Percentiles rank a stretch among this genome's conserved stretches.
phyloP scores from a whole-genome alignment of 1,284 basidiomycete genomes.

The Ganoderma lingzhi region DNA sequence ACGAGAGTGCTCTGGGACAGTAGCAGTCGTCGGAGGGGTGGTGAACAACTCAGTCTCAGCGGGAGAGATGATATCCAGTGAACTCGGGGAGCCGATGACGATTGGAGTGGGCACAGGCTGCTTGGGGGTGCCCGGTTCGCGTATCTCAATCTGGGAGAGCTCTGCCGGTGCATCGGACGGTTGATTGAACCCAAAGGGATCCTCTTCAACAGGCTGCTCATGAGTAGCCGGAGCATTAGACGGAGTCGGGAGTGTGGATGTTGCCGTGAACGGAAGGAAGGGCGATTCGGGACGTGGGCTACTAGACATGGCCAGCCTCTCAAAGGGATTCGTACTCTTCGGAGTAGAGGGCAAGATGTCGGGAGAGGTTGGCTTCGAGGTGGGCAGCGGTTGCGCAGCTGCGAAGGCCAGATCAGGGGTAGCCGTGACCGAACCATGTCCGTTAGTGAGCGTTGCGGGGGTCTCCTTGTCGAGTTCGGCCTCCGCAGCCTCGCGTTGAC shows the following conservation, averaged over 20 bases:
- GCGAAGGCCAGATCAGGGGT: constrained; percentile 60
- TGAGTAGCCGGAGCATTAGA: constrained; percentile 28
- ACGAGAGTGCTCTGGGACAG: constrained; percentile 29
- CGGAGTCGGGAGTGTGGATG: constrained; percentile 41
- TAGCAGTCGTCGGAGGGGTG: constrained; percentile 64
- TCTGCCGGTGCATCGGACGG: constrained; percentile 44
- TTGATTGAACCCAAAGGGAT: constrained; percentile 70
- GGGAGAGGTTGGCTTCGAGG: constrained; percentile 75
- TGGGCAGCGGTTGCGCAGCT: constrained; percentile 72
- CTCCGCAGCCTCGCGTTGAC: constrained; percentile 68
- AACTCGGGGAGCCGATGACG: constrained; percentile 21
- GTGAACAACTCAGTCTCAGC: constrained; percentile 64
- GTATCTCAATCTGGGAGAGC: constrained; percentile 17
- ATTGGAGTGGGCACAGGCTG: constrained; percentile 23
- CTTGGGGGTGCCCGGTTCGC: constrained; percentile 35
- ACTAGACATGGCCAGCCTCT: constrained; percentile 66
- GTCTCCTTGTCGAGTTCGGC: constrained; percentile 50
- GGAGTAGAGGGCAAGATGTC: constrained; percentile 49
- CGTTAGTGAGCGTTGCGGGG: constrained; percentile 36
- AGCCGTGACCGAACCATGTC: constrained; percentile 32
- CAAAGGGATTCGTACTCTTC: constrained; percentile 96
- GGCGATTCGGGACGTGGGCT: constrained; percentile 63
- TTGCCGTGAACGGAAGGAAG: constrained; percentile 59
- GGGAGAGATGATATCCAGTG: constrained; percentile 38
- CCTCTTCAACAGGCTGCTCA: constrained; percentile 39